phyloP scores from a whole-genome alignment of 805 yeast genomes.

The Candida xiaguanensis region DNA sequence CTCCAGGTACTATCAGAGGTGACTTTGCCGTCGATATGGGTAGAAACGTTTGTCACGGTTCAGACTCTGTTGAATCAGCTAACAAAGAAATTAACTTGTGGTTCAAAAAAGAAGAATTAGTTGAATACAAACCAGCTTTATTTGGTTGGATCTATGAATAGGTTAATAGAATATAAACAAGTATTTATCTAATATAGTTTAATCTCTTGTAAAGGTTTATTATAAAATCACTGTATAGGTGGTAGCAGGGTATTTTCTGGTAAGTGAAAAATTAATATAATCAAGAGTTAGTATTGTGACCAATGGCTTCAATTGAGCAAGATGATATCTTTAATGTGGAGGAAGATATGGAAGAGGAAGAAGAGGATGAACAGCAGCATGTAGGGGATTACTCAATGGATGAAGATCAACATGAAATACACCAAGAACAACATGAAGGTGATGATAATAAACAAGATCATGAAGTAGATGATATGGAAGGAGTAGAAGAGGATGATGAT shows the following conservation, averaged over 20 bases:
- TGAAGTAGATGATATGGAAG: conserved; percentile 14
- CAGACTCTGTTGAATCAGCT: conserved; percentile 98
- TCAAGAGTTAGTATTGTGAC: no score
- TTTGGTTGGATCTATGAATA: conserved; percentile 94
- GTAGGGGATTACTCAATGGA: conserved; percentile 7
- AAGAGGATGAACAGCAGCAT: conserved; percentile 15
- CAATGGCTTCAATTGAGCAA: conserved; percentile 15
- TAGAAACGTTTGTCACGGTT: conserved; percentile 99
- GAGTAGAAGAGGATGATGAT: conserved; percentile 24
- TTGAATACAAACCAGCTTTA: conserved; percentile 83
- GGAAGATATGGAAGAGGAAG: conserved; percentile 13
- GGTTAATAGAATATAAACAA: conserved; percentile 17
- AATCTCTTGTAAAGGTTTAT: no score
- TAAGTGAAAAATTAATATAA: not conserved
- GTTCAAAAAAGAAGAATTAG: conserved; percentile 97
- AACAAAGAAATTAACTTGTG: conserved; percentile 92
- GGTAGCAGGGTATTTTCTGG: not conserved
- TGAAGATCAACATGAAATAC: conserved; percentile 8
- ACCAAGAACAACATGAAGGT: conserved; percentile 13
- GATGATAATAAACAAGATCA: conserved; percentile 9
- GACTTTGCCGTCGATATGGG: conserved; percentile 98
- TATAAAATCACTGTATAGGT: not conserved
- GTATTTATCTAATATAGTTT: no score
- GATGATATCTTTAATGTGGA: conserved; percentile 25
- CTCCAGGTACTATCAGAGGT: conserved; percentile 99